A percentile compares a stretch with the other conserved stretches of the same genome.
phyloP scores from a whole-genome alignment of 495 filamentous ascomycete species.

The Aspergillus carlsbadensis region DNA sequence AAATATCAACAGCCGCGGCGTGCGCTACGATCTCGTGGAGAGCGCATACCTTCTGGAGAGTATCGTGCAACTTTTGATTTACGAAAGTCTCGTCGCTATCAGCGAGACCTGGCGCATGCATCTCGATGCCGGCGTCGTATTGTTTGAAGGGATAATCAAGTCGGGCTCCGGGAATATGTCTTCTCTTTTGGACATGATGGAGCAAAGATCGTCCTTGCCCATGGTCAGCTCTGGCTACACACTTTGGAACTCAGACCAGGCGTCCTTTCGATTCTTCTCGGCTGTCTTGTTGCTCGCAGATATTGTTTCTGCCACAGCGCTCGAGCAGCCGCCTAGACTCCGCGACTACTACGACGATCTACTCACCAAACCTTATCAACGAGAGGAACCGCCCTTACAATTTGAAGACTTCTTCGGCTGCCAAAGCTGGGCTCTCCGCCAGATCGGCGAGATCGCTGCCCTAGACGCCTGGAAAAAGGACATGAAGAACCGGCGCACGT shows the following conservation, averaged over 20 bases:
- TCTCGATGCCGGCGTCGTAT: neutral
- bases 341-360: neutral
- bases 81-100: neutral
- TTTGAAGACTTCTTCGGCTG: slow-evolving; percentile 7
- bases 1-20: neutral
- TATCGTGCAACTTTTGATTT: slow-evolving; percentile 1
- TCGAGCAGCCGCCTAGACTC: neutral
- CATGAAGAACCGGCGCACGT: neutral
- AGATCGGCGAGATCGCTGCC: slow-evolving; percentile 1
- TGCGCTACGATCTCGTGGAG: neutral
- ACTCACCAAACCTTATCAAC: neutral
- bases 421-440: slow-evolving; percentile 2
- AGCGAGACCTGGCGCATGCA: slow-evolving; percentile 3
- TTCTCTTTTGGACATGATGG: neutral
- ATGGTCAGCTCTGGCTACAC: neutral
- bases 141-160: slow-evolving; percentile 2
- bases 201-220: neutral
- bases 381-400: neutral
- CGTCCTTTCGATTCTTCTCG: slow-evolving; percentile 4
- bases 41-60: slow-evolving; percentile 3
- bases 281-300: neutral
- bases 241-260: neutral
- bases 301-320: neutral
- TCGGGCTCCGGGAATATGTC: neutral
- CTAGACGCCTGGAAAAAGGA: slow-evolving; percentile 6